Evolutionary conservation across 306 rosid species (phyloP), one percentile per base, ranked within the genome.

Genomic region (Spatholobus suberectus): DNA sequence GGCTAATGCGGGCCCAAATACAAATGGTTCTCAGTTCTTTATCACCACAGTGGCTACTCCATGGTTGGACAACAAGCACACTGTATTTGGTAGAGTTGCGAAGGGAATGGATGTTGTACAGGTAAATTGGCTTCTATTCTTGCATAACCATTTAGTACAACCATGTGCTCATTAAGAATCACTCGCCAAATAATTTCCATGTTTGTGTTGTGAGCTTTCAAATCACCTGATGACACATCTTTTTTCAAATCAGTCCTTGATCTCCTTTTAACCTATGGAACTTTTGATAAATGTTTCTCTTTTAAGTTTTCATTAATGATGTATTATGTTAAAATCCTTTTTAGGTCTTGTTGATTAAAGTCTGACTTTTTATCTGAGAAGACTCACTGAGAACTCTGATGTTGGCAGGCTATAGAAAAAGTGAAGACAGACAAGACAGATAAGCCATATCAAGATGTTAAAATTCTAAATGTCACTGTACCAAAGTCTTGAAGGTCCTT

Each of bases 21-120:
- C 98, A 57, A 96, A 96, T 72, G 99, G 99, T 58, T 96, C 99
- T 82, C 98, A 96, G 87, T 96, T 96, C 87, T 96, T 96, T 85
- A 91, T 96, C 91, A 96, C 99, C 68, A 96, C 99, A 13, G 99
- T 94, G 68, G 99, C 99, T 78, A 96, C 99, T 85, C 96, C 99
- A 61, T 96, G 99, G 99, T 85, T 96, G 69, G 99, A 96, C 87
- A 96, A 89, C 92, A 96, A 96, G 84, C 99, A 96, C 84, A 92
- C 98, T 2, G 98, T 96, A 83, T 96, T 96, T 83, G 99, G 96
- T 79, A 88, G 99, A 87, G 98, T 94, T 81, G 76, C 86, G 17
- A 96, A 94, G 80, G 99, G 99, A 78, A 96, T 96, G 99, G 99
- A 96, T 80, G 99, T 96, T 29, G 94, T 96, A 55, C 99, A 94